Evolutionary conservation across 768 basidiomycete genomes (phyloP), one percentile per base, ranked within the genome.

Genomic region (Aureoboletus auriporus): DNA sequence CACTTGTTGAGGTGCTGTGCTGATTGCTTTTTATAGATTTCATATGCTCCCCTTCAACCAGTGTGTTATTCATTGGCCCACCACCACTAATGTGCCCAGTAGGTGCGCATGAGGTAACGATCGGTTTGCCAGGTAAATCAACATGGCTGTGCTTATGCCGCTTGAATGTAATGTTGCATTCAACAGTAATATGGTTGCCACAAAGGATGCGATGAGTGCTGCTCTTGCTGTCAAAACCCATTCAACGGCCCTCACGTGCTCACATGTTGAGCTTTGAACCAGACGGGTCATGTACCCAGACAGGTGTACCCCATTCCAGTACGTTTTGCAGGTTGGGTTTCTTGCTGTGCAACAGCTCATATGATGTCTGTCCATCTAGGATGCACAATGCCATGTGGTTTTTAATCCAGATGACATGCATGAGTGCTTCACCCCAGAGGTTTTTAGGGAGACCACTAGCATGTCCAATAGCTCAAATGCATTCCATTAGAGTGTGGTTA

Each of bases 371-470:
- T 10, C 49, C 44, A 17, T 31, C 5, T 2, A 50, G 35, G 0
- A 17, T n/a, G 3, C 5, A 2, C 8, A 28, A 16, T 11, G 35
- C 20, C n/a, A 23, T 46, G 1, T 31, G 10, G 5, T 51, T 51
- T 8, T 51, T 51, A 14, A 51, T 11, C 45, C 45, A 51, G 6
- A 51, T 28, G 2, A 37, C 37, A 26, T 51, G 50, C 5, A 13
- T 20, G 3, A 41, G 12, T 8, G 17, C 40, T 16, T 51, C 50
- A 4, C 50, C 45, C 50, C 45, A 51, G 11, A 51, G 23, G 6
- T 27, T 38, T 12, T 51, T 40, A 2, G 34, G 50, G 0, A 51
- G 29, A 3, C 40, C 33, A 0, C 34, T 33, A 6, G 34, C 20
- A 14, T 51, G 44, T 27, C 42, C n/a, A 14, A 42, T 17, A 2